phyloP scores from a whole-genome alignment of 1,139 yeast species.

The Geotrichum histeridarum region DNA sequence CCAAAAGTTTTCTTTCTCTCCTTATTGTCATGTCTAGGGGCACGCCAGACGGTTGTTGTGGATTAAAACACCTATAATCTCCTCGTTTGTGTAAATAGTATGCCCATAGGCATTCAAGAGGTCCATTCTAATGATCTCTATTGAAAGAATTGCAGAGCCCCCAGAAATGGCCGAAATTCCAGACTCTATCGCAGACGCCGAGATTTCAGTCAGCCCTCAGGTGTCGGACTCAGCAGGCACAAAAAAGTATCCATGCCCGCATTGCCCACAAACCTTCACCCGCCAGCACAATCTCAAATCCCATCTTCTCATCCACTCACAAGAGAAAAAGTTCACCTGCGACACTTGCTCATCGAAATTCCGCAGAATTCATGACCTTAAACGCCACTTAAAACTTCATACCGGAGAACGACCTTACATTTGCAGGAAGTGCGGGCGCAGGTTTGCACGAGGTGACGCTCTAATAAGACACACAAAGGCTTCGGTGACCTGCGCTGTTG shows the following conservation, averaged over 20 bases:
- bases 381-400: constrained; percentile 69
- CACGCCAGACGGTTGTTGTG: no score
- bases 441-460: constrained; percentile 76
- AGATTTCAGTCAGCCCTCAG: not conserved
- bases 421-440: constrained; percentile 58
- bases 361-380: constrained; percentile 69
- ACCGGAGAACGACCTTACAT: constrained; percentile 68
- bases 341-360: constrained; percentile 58
- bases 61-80: no score
- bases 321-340: constrained; percentile 61
- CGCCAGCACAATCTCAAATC: constrained; percentile 18
- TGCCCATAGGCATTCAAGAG: no score
- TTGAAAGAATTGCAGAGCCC: no score
- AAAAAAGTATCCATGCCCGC: constrained; percentile 13
- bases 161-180: no score
- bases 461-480: constrained; percentile 57
- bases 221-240: not conserved
- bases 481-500: constrained; percentile 25
- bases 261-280: constrained; percentile 18
- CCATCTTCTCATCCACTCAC: constrained; percentile 12
- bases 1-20: no score
- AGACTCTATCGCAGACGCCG: no score
- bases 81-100: no score
- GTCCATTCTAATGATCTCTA: no score
- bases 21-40: no score